These are phyloP conservation scores for Dactylellina sp. DNA, from an alignment of 2,329 filamentous ascomycete species.

Conservation along the genomic window DNA sequence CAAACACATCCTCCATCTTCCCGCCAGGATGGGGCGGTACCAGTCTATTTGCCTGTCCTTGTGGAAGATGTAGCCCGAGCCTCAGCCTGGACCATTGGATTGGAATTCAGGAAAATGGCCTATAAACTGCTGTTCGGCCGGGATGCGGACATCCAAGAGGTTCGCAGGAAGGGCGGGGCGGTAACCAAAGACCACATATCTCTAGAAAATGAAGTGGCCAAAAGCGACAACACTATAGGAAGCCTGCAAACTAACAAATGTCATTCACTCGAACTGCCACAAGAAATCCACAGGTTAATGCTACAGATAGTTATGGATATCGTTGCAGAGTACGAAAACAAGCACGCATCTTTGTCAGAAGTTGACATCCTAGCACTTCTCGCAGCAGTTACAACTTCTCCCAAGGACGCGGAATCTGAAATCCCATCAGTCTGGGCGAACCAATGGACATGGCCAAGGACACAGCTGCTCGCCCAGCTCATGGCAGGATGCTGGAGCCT, in stretches of 20 bases:
- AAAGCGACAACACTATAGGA: neutral
- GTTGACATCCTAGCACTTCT: slow-evolving; percentile 24
- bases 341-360: neutral
- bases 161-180: slow-evolving; percentile 21
- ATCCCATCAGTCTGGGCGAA: neutral
- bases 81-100: slow-evolving; percentile 33
- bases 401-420: too few relatives aligned
- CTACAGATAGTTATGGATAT: slow-evolving; percentile 5
- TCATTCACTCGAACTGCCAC: too few relatives aligned
- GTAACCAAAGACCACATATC: slow-evolving; percentile 10
- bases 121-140: slow-evolving; percentile 21
- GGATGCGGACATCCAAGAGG: slow-evolving; percentile 7
- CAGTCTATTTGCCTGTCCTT: slow-evolving; percentile 35
- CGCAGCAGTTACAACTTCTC: slow-evolving; percentile 16
- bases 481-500: slow-evolving; percentile 30
- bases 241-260: too few relatives aligned
- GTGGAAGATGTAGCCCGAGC: slow-evolving; percentile 30
- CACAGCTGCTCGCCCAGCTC: slow-evolving; percentile 30
- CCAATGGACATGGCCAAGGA: slow-evolving; percentile 37
- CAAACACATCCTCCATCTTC: slow-evolving; percentile 17
- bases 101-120: slow-evolving; percentile 1
- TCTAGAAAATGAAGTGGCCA: neutral
- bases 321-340: slow-evolving; percentile 3
- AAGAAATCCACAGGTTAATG: neutral
- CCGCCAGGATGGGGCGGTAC: neutral